phyloP scores from a whole-genome alignment of 805 yeast species.

The Kazachstania taianensis region DNA sequence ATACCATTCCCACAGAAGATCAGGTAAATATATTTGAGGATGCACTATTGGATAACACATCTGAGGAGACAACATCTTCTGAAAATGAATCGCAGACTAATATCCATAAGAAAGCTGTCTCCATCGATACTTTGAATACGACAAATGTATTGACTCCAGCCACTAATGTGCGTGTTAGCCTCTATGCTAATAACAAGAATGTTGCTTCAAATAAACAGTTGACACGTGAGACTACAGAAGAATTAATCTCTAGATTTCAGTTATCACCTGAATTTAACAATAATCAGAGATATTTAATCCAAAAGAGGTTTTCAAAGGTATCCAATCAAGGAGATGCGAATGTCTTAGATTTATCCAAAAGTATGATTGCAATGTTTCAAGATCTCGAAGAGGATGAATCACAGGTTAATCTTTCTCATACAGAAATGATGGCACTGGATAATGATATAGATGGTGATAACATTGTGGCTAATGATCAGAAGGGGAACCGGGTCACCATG shows the following conservation, averaged over 20 bases:
- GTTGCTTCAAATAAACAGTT: constrained; percentile 9
- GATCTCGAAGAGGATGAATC: constrained; percentile 23
- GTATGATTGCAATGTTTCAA: constrained; percentile 24
- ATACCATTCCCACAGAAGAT: background rate
- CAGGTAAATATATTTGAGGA: constrained; percentile 25
- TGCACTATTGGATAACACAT: constrained; percentile 17
- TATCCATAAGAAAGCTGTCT: constrained; percentile 25
- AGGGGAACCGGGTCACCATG: constrained; percentile 23
- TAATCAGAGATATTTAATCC: constrained; percentile 9
- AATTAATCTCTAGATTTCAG: constrained; percentile 25
- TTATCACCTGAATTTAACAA: constrained; percentile 17
- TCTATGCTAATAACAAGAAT: constrained; percentile 19
- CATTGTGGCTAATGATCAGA: background rate
- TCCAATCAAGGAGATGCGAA: constrained; percentile 5
- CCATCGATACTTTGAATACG: constrained; percentile 26
- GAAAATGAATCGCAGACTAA: constrained; percentile 14
- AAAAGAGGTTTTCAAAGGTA: constrained; percentile 17
- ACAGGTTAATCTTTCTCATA: constrained; percentile 1
- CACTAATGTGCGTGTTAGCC: constrained; percentile 27
- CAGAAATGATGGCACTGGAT: background rate
- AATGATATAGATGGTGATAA: background rate
- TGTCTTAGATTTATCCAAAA: constrained; percentile 12
- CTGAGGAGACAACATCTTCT: constrained; percentile 16
- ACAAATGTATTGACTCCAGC: constrained; percentile 23
- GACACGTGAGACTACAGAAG: constrained; percentile 28